These are phyloP conservation scores for Diplodia seriata DNA, from an alignment of 2,329 filamentous ascomycete genomes.

Conservation along the genomic window DNA sequence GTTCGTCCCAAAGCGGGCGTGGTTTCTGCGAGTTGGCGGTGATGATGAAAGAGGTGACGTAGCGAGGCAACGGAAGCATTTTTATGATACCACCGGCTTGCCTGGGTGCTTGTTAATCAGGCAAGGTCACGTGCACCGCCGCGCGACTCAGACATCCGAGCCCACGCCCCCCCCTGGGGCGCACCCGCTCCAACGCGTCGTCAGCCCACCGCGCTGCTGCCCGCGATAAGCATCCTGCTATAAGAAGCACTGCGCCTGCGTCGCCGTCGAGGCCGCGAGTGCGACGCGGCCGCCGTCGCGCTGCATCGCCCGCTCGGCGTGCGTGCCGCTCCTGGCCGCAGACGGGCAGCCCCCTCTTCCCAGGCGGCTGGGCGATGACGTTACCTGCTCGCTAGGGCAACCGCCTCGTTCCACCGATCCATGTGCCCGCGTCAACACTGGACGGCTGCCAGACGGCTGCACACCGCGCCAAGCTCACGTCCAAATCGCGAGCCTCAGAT, in stretches of 20 bases:
- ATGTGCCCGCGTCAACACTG: neutral
- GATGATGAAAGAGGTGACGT: slow-evolving; percentile 33
- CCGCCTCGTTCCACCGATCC: slow-evolving; percentile 19
- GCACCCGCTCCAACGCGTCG: slow-evolving; percentile 10
- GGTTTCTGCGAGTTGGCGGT: slow-evolving; percentile 32
- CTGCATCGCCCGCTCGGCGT: neutral
- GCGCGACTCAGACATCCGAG: slow-evolving; percentile 22
- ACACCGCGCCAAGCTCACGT: neutral
- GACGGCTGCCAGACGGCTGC: neutral
- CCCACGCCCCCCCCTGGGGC: slow-evolving; percentile 25
- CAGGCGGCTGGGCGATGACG: slow-evolving; percentile 24
- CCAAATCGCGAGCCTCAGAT: neutral
- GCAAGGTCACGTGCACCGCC: slow-evolving; percentile 16
- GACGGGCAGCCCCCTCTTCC: slow-evolving; percentile 17
- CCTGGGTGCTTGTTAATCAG: slow-evolving; percentile 24
- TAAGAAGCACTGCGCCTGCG: slow-evolving; percentile 1
- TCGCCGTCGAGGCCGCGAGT: neutral
- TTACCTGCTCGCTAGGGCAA: slow-evolving; percentile 18
- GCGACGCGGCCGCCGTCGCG: neutral
- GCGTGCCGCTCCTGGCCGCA: slow-evolving; percentile 16
- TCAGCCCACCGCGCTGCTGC: slow-evolving; percentile 18
- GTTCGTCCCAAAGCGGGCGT: slow-evolving; percentile 32
- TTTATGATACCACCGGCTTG: slow-evolving; percentile 29
- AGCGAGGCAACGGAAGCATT: slow-evolving; percentile 33
- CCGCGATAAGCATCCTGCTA: slow-evolving; percentile 10